phyloP scores from a whole-genome alignment of 345 rosid species.

The Syzygium aromaticum region DNA sequence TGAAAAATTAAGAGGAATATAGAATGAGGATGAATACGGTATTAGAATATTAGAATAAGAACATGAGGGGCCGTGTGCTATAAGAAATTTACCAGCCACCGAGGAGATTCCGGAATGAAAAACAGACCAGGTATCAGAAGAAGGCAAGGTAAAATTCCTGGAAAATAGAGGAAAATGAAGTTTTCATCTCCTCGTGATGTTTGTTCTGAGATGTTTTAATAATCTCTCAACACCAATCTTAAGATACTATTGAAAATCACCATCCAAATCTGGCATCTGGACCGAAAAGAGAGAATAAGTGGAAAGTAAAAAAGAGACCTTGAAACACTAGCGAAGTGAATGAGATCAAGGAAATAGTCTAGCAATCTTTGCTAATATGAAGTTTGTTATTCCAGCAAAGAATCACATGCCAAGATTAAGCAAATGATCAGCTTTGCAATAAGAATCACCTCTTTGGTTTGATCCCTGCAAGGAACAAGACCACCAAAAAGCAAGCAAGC shows the following conservation, averaged over 20 bases:
- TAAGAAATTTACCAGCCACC: slow-evolving; percentile 75
- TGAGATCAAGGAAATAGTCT: too few relatives aligned
- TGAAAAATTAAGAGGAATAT: slow-evolving; percentile 8
- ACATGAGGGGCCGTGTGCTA: too few relatives aligned
- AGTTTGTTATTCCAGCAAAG: not conserved
- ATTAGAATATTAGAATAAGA: not conserved
- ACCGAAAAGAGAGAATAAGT: not conserved
- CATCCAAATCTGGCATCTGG: not conserved
- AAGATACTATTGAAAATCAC: not conserved
- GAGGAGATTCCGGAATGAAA: slow-evolving; percentile 96
- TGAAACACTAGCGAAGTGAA: not conserved
- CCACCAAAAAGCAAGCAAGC: not conserved
- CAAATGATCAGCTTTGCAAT: not conserved
- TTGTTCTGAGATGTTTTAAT: not conserved
- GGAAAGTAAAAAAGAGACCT: not conserved
- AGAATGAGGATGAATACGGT: not conserved
- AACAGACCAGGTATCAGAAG: slow-evolving; percentile 85
- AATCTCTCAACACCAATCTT: not conserved
- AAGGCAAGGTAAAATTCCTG: slow-evolving; percentile 82
- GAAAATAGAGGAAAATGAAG: slow-evolving; percentile 4
- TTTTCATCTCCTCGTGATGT: not conserved
- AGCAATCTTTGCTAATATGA: not conserved
- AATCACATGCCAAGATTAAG: not conserved
- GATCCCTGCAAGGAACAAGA: not conserved
- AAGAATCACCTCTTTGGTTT: not conserved